These are phyloP conservation scores for Phaseolus coccineus DNA, from an alignment of 331 rosid species.

Conservation along the genomic window DNA sequence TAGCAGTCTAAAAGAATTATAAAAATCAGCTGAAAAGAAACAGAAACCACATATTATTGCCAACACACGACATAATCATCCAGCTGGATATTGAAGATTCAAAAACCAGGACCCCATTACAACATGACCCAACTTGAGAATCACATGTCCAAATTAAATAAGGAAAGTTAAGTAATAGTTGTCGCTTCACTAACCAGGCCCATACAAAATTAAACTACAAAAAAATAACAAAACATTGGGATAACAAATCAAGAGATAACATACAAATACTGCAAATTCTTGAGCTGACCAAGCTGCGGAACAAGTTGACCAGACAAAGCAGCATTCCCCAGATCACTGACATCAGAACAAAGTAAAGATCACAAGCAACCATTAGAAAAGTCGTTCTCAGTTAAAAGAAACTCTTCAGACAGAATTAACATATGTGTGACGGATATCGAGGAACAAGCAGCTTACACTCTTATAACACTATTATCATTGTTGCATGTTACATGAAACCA, in stretches of 20 bases:
- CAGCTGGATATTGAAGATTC: slow-evolving; percentile 17
- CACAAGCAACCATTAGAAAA: slow-evolving; percentile 43
- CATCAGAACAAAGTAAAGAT: slow-evolving; percentile 34
- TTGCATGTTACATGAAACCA: slow-evolving; percentile 99
- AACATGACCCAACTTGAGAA: neutral
- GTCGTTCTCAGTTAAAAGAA: slow-evolving; percentile 17
- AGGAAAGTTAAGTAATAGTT: neutral
- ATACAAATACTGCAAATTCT: slow-evolving; percentile 96
- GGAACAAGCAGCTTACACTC: slow-evolving; percentile 75
- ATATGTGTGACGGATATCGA: slow-evolving; percentile 22
- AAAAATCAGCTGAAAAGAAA: neutral
- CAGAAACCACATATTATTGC: neutral
- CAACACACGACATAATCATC: slow-evolving; percentile 18
- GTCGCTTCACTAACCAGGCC: slow-evolving; percentile 23
- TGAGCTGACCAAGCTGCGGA: slow-evolving; percentile 96
- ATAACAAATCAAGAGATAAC: slow-evolving; percentile 50
- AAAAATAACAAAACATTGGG: slow-evolving; percentile 24
- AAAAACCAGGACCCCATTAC: neutral
- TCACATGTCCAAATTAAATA: neutral
- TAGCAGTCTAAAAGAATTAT: neutral
- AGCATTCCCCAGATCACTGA: slow-evolving; percentile 97
- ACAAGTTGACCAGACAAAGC: slow-evolving; percentile 95
- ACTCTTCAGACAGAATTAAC: slow-evolving; percentile 30
- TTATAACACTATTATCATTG: slow-evolving; percentile 95
- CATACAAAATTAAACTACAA: slow-evolving; percentile 2